Base-by-base conservation (phyloP, 2,329 filamentous ascomycete species). In the Lecanosticta acicola region DNA sequence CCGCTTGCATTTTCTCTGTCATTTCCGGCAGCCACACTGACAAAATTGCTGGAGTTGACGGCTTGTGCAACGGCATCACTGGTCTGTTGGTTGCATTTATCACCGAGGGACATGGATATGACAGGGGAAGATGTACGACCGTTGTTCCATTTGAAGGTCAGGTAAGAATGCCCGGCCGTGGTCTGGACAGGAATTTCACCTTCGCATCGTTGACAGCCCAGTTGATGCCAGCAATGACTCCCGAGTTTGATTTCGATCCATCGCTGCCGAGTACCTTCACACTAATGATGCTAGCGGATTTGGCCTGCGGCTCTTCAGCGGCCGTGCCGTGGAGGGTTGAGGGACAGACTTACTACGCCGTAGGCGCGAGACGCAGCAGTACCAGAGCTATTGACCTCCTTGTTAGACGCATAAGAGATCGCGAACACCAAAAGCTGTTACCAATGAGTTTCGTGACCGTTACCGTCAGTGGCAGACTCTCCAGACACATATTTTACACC, bases 381-480 rank as follows among this genome's bases (percentile, higher is more conserved):
- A 59, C 91, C 91, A 54, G 91, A 95, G 81, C 91, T n/a, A n/a
- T n/a, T n/a, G n/a, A n/a, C n/a, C n/a, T n/a, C n/a, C n/a, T n/a
- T n/a, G n/a, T n/a, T n/a, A n/a, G n/a, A n/a, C n/a, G n/a, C n/a
- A n/a, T n/a, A n/a, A n/a, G n/a, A n/a, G n/a, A n/a, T n/a, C n/a
- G n/a, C n/a, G n/a, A n/a, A n/a, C n/a, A n/a, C n/a, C n/a, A n/a
- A n/a, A n/a, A n/a, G n/a, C n/a, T n/a, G n/a, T n/a, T n/a, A n/a
- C n/a, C n/a, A 97, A 67, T 83, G 80, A 45, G 71, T 79, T 35
- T 80, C 80, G 63, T 83, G 80, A 8, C 80, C 80, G 57, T 81
- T 78, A 51, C 75, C 70, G 51, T 70, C 68, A 21, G 61, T 62
- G 45, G 64, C 59, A 10, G 48, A 45, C 49, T 68, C 68, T 4